phyloP scores from a whole-genome alignment of 2,329 filamentous ascomycete genomes.

The Trichothecium roseum region DNA sequence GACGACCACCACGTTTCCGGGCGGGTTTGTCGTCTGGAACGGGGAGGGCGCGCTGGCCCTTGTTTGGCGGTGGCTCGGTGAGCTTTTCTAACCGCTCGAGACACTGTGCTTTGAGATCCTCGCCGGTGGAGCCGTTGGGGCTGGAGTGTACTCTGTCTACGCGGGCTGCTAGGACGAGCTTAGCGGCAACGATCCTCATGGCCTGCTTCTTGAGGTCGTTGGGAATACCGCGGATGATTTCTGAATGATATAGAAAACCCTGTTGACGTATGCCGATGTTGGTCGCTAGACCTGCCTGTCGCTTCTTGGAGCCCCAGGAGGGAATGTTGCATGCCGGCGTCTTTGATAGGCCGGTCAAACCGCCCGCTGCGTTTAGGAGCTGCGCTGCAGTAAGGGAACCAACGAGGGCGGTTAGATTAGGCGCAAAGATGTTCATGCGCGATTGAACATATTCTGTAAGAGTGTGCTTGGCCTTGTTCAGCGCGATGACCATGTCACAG shows the following conservation, averaged over 20 bases:
- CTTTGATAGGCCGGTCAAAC: slow-evolving; percentile 78
- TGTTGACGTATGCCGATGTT: slow-evolving; percentile 87
- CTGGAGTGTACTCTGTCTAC: slow-evolving; percentile 79
- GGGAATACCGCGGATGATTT: slow-evolving; percentile 76
- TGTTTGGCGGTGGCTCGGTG: slow-evolving; percentile 82
- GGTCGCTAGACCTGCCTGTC: slow-evolving; percentile 76
- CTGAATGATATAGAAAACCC: slow-evolving; percentile 86
- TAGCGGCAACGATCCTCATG: slow-evolving; percentile 88
- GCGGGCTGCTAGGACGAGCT: slow-evolving; percentile 85
- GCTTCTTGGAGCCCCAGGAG: slow-evolving; percentile 82
- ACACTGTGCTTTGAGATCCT: slow-evolving; percentile 72
- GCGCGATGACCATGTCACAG: slow-evolving; percentile 78
- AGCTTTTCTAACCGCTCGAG: slow-evolving; percentile 84
- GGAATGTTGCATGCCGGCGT: slow-evolving; percentile 89
- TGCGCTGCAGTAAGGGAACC: slow-evolving; percentile 90
- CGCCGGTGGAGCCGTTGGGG: slow-evolving; percentile 72
- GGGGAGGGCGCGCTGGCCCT: slow-evolving; percentile 75
- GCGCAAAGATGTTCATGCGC: slow-evolving; percentile 91
- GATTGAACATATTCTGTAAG: slow-evolving; percentile 93
- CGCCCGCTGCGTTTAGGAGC: slow-evolving; percentile 89
- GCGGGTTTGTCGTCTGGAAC: slow-evolving; percentile 93
- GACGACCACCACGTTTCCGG: slow-evolving; percentile 80
- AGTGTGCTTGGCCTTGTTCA: slow-evolving; percentile 77
- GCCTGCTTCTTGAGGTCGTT: slow-evolving; percentile 85
- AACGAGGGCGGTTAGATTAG: slow-evolving; percentile 82